Conservation (phyloP, 2,329 filamentous ascomycete species). For the Tothia fuscella region DNA sequence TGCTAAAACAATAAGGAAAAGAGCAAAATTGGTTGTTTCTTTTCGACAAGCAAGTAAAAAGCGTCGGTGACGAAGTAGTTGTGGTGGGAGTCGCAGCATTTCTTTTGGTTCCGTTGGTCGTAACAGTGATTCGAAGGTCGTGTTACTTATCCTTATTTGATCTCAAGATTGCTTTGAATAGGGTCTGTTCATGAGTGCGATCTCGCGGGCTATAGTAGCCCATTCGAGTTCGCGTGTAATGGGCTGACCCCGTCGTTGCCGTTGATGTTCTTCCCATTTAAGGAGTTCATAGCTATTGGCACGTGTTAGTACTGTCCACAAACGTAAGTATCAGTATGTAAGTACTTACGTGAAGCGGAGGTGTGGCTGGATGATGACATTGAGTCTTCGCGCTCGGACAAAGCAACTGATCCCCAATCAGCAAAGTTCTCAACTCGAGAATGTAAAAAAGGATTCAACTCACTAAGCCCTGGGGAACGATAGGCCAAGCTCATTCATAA, state of each 20-base stretch:
- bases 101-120: no score
- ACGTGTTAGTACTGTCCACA: background rate
- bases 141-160: no score
- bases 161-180: conserved; percentile 67
- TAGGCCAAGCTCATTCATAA: conserved; percentile 71
- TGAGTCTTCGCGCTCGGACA: conserved; percentile 79
- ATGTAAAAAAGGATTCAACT: conserved; percentile 19
- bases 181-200: conserved; percentile 90
- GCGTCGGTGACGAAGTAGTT: no score
- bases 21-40: no score
- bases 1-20: no score
- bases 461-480: conserved; percentile 85
- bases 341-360: conserved; percentile 65
- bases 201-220: conserved; percentile 76
- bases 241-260: conserved; percentile 39
- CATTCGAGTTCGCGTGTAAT: conserved; percentile 78
- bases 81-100: no score
- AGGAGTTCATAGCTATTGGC: conserved; percentile 63
- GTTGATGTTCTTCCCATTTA: conserved; percentile 82
- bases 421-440: conserved; percentile 8
- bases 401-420: conserved; percentile 50
- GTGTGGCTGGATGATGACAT: conserved; percentile 97
- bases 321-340: background rate
- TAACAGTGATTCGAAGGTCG: no score
- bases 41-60: no score